Conservation (phyloP, 1,139 yeast species). For the Protomyces inouyei region DNA sequence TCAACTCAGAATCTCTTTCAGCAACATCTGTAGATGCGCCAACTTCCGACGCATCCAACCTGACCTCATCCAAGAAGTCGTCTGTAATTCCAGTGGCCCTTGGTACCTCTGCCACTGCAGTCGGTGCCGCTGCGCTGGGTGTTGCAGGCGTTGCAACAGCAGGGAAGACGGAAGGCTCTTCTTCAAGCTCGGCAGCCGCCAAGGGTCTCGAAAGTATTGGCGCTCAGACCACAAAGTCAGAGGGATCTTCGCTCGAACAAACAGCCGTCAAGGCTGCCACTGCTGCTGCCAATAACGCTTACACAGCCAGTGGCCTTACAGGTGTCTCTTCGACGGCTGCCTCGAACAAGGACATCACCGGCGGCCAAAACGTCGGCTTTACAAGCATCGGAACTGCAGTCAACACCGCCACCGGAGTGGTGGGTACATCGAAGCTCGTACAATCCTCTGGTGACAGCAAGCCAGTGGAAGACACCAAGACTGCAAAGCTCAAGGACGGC, state of each 20-base stretch:
- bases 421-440: slow-evolving; percentile 21
- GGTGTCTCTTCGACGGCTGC: not conserved
- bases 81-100: not conserved
- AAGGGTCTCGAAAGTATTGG: not conserved
- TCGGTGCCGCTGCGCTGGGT: slow-evolving; percentile 11
- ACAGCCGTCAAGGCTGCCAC: slow-evolving; percentile 24
- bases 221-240: not conserved
- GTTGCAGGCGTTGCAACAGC: not conserved
- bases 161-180: not conserved
- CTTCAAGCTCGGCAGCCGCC: not conserved
- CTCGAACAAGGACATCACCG: not conserved
- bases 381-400: slow-evolving; percentile 24
- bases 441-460: slow-evolving; percentile 4
- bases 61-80: not conserved
- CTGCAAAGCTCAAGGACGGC: slow-evolving; percentile 10
- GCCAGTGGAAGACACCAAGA: slow-evolving; percentile 17
- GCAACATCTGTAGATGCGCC: not conserved
- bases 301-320: slow-evolving; percentile 15
- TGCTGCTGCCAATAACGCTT: slow-evolving; percentile 23
- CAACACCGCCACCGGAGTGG: slow-evolving; percentile 19
- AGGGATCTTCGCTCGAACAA: slow-evolving; percentile 11
- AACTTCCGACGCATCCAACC: not conserved
- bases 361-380: slow-evolving; percentile 12
- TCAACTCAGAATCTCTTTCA: not conserved
- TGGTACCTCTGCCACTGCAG: slow-evolving; percentile 9